Evolutionary conservation across 2,329 filamentous ascomycete species (phyloP), one percentile per base, ranked within the genome.

Genomic region (Phyllosticta capitalensis): DNA sequence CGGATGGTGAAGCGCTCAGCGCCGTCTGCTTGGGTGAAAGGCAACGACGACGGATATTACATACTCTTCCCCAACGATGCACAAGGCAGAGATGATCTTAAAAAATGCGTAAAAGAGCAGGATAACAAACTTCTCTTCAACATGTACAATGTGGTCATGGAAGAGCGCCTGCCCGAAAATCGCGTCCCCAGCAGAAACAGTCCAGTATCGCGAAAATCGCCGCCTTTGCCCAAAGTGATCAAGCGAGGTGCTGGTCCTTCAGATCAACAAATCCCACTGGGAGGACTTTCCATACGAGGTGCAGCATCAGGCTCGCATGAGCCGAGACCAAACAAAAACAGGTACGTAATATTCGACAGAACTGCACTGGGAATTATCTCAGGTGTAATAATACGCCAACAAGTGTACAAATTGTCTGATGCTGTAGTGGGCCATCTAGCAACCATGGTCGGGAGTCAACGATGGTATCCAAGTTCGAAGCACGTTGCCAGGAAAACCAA

Each of bases 21-120:
- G 17, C 9, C 28, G 5, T n/a, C 1, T 6, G 19, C 30, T 12
- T 24, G 17, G 5, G 54, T 60, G 20, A 56, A 60, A 22, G 52
- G 28, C 30, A 50, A 49, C 3, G 7, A 17, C 9, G 26, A 21
- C 19, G 58, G 58, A 49, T 60, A 56, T n/a, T 60, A 60, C 49
- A 1, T 60, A 12, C 14, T 33, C 28, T 53, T 49, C 49, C 22
- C 22, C 45, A 50, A 52, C 20, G 22, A 20, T 21, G 22, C 10
- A 17, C 22, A 6, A 19, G 58, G 58, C 21, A 45, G 17, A 24
- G n/a, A n/a, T 2, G 20, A 53, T 4, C 28, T 60, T 30, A 24
- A 21, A 3, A n/a, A 12, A 10, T 53, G 48, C 21, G 22, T 48
- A 20, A 10, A 55, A 26, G n/a, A 10, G 17, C 22, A 21, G 24